Base-by-base conservation (phyloP, 768 basidiomycete genomes). In the Dioszegia hungarica region DNA sequence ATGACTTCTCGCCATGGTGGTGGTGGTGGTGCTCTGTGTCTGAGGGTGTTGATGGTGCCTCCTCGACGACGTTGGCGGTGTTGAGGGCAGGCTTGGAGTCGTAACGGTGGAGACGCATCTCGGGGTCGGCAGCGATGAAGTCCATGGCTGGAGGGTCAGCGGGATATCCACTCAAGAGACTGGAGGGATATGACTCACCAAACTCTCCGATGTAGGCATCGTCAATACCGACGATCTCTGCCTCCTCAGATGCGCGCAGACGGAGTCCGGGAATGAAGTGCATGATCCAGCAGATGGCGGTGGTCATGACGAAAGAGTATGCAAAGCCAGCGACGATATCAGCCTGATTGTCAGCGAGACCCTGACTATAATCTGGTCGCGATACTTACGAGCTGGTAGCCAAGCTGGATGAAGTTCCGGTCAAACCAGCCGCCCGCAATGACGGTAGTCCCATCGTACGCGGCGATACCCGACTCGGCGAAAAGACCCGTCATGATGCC, bases 131-230 rank as follows among this genome's bases (percentile, higher is more conserved):
- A 11, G 85, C 87, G 29, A 90, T 88, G 34, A 56, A 63, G 56
- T 64, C 54, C 28, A 34, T 24, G 11, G 49, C 49, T 51, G 34
- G 24, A n/a, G 3, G 17, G 45, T 46, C 45, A 46, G 25, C 49
- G 27, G 22, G 2, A 27, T 49, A 1, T 8, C n/a, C n/a, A n/a
- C n/a, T n/a, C n/a, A n/a, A 37, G 10, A 17, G 20, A 38, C 3
- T 8, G 1, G n/a, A 19, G 25, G 15, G n/a, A 47, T n/a, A 47
- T 2, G 19, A 51, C 49, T 56, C 33, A 27, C 48, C 39, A 31
- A 54, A 60, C 78, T 93, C 90, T 61, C 90, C 91, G 82, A 90
- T 85, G 79, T 92, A 87, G 1, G 84, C 66, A 37, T 77, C 76
- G 57, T 77, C 76, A 57, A 77, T 72, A 52, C 76, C 76, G 59